Conservation (phyloP, 331 rosid species). For the Quercus phellos region DNA sequence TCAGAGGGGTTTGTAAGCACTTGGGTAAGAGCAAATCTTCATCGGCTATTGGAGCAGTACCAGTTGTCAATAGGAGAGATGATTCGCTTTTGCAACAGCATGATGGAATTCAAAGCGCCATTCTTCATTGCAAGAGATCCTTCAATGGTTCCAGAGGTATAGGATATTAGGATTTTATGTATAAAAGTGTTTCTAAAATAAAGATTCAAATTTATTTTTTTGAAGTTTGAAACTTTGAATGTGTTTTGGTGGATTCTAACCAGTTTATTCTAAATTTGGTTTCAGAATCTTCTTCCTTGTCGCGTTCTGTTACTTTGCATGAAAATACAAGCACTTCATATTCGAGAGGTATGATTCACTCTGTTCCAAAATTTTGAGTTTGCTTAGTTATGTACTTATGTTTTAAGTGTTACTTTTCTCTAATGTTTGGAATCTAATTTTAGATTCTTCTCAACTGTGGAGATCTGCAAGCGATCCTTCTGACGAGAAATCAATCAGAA, state of each 20-base stretch:
- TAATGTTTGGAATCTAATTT: neutral
- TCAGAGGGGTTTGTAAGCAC: slow-evolving; percentile 48
- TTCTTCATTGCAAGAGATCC: slow-evolving; percentile 85
- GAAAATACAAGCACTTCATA: slow-evolving; percentile 22
- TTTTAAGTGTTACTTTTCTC: neutral
- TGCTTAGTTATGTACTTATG: neutral
- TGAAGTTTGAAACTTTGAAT: neutral
- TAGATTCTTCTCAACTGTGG: slow-evolving; percentile 26
- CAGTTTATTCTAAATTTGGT: neutral
- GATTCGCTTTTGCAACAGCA: slow-evolving; percentile 67
- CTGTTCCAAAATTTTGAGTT: neutral
- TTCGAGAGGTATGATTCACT: slow-evolving; percentile 12
- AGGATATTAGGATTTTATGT: too few species aligned
- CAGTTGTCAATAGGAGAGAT: slow-evolving; percentile 52
- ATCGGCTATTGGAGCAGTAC: slow-evolving; percentile 25
- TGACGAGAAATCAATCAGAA: slow-evolving; percentile 28
- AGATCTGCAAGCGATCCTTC: slow-evolving; percentile 24
- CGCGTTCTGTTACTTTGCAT: slow-evolving; percentile 23
- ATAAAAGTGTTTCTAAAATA: neutral
- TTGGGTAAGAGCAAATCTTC: slow-evolving; percentile 65
- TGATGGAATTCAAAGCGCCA: slow-evolving; percentile 92
- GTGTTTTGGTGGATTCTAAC: neutral
- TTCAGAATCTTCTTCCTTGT: slow-evolving; percentile 36
- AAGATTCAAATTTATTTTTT: neutral
- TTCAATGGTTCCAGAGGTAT: slow-evolving; percentile 62